Evolutionary conservation across 805 yeast genomes (phyloP), one percentile per base, ranked within the genome.

Genomic region (Isabelozyma gotoi): DNA sequence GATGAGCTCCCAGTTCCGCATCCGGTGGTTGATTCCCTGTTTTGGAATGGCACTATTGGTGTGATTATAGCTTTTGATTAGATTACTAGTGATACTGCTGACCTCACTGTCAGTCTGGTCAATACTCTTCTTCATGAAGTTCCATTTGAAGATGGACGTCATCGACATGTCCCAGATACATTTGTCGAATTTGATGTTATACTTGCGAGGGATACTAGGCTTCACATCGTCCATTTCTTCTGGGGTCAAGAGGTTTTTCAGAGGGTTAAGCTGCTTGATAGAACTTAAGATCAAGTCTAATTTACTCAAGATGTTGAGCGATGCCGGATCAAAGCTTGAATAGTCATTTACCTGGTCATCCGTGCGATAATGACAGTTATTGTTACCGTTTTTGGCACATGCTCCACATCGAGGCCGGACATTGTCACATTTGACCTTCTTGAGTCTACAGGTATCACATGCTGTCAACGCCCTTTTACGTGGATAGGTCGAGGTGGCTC

Each of bases 391-490:
- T 37, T 57, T 61, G 7, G 45, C 48, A 48, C 73, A 67, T 14
- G 67, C 50, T 8, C 72, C 67, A 43, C 72, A 67, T 27, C 57
- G 44, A 1, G 73, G 73, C 21, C 68, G 48, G 24, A 51, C 45
- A 42, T 67, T 67, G 46, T 67, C 73, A 51, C 73, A 67, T 45
- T 63, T 65, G 43, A 65, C 62, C 42, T 67, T 67, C 44, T 65
- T 65, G 19, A 59, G 42, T 36, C 73, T 51, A 44, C 73, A 67
- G 5, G 62, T 56, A 45, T 65, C 71, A 49, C 73, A 67, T 0
- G 73, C 73, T 0, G 73, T 65, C n/a, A 63, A 47, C 0, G 69
- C 68, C 40, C 71, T 41, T 41, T 57, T 61, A 19, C 73, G 36
- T 5, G 61, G 52, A 17, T 45, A 45, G 4, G 48, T 38, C 10